Evolutionary conservation across 1,284 basidiomycete species (phyloP), one percentile per base, ranked within the genome.

Genomic region (Apiotrichum gamsii): DNA sequence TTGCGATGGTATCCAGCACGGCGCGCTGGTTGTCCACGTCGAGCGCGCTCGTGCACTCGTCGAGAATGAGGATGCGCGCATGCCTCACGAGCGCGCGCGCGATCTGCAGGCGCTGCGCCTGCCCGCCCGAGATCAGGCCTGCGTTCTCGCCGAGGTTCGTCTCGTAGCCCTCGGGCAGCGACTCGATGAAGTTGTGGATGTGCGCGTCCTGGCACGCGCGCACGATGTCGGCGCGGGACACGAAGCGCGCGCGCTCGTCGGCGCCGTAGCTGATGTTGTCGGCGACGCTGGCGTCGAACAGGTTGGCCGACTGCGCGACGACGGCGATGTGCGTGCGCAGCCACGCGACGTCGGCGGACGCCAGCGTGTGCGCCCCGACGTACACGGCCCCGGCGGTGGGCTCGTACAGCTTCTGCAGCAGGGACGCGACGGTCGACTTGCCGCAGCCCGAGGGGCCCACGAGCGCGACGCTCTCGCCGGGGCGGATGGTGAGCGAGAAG

Each of bases 11-110:
- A 51, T 90, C 82, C 64, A 94, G 76, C 30, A 96, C 83, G 19
- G 80, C 80, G 3, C 77, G 76, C 72, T 90, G 84, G 69, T 90
- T 94, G 56, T 82, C 81, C 1, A 80, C 74, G 67, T 97, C 94
- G 47, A 97, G 76, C 6, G 93, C 89, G 33, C 82, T 85, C 8
- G 94, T 98, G 65, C 88, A 94, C 70, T 97, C 94, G 71, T 97
- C 94, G 39, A 97, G 76, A 39, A 97, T 83, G 25, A 96, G 76
- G n/a, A 95, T 79, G 29, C 76, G 78, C 0, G 84, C 76, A 11
- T 82, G 75, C 8, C 76, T 67, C n/a, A 85, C 82, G 14, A 97
- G 78, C 0, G 91, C 90, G 2, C 94, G 80, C 0, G 94, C 94
- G 56, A 97, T 90, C 62, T 87, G 85, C 8, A 98, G 72, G 4